Evolutionary conservation across 2,329 filamentous ascomycete species (phyloP), one percentile per base, ranked within the genome.

Genomic region (Cladophialophora psammophila): DNA sequence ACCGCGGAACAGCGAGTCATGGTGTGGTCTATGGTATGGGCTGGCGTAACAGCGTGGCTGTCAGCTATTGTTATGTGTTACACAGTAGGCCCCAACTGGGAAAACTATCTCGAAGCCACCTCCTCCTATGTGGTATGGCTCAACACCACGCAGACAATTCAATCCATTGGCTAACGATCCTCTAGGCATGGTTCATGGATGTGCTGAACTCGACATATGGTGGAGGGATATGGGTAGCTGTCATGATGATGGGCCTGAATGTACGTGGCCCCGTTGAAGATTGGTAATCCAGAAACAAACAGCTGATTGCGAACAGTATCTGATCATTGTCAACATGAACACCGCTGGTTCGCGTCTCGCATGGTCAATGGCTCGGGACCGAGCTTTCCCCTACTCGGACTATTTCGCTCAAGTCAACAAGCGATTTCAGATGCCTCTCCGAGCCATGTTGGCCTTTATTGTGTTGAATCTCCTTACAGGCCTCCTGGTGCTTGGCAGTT

Each of bases 361-460:
- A 8, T 71, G 69, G 69, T 69, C 64, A 2, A 71, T 71, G 69
- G 85, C 87, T 48, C 84, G 87, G 40, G 87, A 90, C 74, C 83
- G 85, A 45, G 87, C 87, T 1, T 87, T 87, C 2, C 87, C 87
- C 0, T 85, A 88, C 72, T 80, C 83, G 1, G 63, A 72, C 13
- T 78, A 85, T 75, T 84, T 89, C 65, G 79, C 82, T 15, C 76
- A 73, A 18, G 86, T 90, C 72, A 83, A 85, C 74, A 79, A 82
- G 69, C 76, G 70, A 0, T 82, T 87, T 63, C 85, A 85, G 62
- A 88, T 87, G 73, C 87, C 87, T 0, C 79, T 89, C 48, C 68
- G 72, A 34, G 64, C 66, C 13, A 63, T 71, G 67, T 55, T 69
- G 31, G 69, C 45, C 15, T 66, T 71, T 36, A 58, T 69, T 9